Percentiles rank a stretch among this genome's conserved stretches.
Evolutionary conservation across 164 flowering plant genomes (phyloP).

Genomic region (Aristolochia contorta): DNA sequence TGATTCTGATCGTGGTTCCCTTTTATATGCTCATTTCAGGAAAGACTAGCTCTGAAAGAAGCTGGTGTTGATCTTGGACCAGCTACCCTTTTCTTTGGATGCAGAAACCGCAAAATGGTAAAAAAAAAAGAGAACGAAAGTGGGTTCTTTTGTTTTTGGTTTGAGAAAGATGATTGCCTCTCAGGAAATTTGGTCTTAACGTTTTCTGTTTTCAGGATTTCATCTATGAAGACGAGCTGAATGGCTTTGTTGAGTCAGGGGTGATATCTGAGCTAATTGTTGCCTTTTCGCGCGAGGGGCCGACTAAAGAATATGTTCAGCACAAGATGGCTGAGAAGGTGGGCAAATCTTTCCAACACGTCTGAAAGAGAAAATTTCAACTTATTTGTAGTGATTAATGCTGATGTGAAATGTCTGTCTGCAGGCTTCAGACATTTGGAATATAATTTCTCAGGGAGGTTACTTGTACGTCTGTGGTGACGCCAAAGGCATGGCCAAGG

Average conservation of each 20-base stretch:
- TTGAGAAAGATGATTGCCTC: too few species aligned
- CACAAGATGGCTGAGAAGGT: conserved; percentile 93
- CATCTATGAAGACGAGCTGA: conserved; percentile 85
- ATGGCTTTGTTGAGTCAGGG: conserved; percentile 53
- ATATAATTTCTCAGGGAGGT: conserved; percentile 66
- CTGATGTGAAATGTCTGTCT: neutral
- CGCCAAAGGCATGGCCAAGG: conserved; percentile 99
- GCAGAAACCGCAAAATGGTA: conserved; percentile 86
- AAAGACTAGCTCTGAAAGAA: conserved; percentile 76
- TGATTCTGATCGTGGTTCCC: conserved; percentile 1
- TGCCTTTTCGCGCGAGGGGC: conserved; percentile 92
- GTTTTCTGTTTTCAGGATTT: conserved; percentile 43
- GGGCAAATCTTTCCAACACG: neutral
- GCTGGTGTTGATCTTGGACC: conserved; percentile 72
- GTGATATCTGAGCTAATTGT: conserved; percentile 70
- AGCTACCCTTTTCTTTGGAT: conserved; percentile 77
- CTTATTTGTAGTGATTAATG: neutral
- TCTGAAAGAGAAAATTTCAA: too few species aligned
- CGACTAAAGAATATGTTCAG: conserved; percentile 87
- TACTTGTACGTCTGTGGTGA: conserved; percentile 95
- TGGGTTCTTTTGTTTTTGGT: neutral
- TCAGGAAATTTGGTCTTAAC: neutral
- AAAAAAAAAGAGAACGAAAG: neutral
- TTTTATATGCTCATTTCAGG: conserved; percentile 35
- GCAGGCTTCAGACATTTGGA: conserved; percentile 86